phyloP scores from a whole-genome alignment of 1,284 basidiomycete genomes.

The Cutaneotrichosporon sp. region DNA sequence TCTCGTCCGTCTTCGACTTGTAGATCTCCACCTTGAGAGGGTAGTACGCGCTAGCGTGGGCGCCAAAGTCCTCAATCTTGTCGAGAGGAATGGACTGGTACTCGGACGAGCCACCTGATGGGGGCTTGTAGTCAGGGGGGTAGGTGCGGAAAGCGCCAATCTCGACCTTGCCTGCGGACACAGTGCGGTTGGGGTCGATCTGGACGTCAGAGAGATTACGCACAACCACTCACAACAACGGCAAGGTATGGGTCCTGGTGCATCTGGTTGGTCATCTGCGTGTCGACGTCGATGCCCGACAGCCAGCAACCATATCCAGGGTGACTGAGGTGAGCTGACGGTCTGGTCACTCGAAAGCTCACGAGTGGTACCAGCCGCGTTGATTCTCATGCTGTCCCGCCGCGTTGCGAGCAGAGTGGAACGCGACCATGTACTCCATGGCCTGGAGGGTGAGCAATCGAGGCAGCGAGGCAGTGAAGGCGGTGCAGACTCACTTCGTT shows the following conservation, averaged over 20 bases:
- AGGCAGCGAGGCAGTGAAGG: not conserved
- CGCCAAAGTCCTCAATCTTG: constrained; percentile 97
- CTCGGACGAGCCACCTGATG: constrained; percentile 66
- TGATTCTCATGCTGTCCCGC: constrained; percentile 81
- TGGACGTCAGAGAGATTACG: constrained; percentile 43
- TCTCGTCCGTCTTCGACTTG: constrained; percentile 82
- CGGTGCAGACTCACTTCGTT: constrained; percentile 61
- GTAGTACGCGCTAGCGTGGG: constrained; percentile 97
- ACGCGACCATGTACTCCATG: constrained; percentile 98
- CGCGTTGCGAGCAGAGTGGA: constrained; percentile 74
- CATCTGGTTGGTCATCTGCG: constrained; percentile 91
- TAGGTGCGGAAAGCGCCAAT: constrained; percentile 98
- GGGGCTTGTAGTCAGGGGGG: constrained; percentile 71
- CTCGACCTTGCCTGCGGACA: constrained; percentile 96
- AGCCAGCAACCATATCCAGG: constrained; percentile 98
- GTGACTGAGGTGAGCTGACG: constrained; percentile 57
- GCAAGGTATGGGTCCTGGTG: constrained; percentile 97
- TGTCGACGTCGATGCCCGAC: constrained; percentile 94
- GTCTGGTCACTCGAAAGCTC: constrained; percentile 6
- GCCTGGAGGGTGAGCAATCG: constrained; percentile 55
- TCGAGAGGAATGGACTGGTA: constrained; percentile 92
- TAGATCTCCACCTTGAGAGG: constrained; percentile 92
- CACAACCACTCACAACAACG: constrained; percentile 70
- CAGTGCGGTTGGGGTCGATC: constrained; percentile 98
- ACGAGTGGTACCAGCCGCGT: constrained; percentile 98